phyloP scores from a whole-genome alignment of 2,329 filamentous ascomycete species.

The Podosphaera aphanis region DNA sequence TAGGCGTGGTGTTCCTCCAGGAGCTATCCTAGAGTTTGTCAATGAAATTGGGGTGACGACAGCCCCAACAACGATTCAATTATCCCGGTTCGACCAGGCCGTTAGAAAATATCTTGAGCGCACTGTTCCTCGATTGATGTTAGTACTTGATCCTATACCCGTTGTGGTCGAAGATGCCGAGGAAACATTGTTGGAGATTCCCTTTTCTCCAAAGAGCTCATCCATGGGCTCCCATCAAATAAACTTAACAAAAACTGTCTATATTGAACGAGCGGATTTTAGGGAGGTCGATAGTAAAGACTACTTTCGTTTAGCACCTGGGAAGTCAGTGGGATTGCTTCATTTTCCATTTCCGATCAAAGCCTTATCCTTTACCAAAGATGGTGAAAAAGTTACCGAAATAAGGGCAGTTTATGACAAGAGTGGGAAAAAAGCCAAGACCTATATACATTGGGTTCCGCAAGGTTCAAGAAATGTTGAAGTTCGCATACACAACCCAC shows the following conservation, averaged over 20 bases:
- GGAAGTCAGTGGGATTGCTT: constrained; percentile 50
- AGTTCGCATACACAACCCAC: constrained; percentile 53
- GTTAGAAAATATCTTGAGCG: constrained; percentile 71
- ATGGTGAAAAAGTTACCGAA: constrained; percentile 34
- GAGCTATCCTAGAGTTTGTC: constrained; percentile 71
- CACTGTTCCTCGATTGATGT: constrained; percentile 70
- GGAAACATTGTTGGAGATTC: constrained; percentile 44
- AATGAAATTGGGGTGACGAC: constrained; percentile 83
- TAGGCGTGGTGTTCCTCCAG: constrained; percentile 66
- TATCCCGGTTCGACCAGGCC: constrained; percentile 60
- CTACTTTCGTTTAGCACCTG: constrained; percentile 57
- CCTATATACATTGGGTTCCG: constrained; percentile 78
- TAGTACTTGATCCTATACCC: constrained; percentile 66
- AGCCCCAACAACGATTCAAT: constrained; percentile 54
- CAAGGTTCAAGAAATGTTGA: constrained; percentile 45
- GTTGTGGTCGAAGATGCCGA: constrained; percentile 61
- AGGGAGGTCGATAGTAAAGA: constrained; percentile 46
- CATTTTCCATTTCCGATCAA: constrained; percentile 47
- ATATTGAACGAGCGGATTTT: constrained; percentile 66
- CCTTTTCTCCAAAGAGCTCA: constrained; percentile 65
- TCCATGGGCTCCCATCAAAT: constrained; percentile 36
- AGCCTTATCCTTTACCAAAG: constrained; percentile 46
- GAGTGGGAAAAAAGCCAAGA: constrained; percentile 50
- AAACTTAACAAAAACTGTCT: constrained; percentile 52
- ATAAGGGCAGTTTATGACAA: constrained; percentile 47